A percentile compares a stretch with the other conserved stretches of the same genome.
These are phyloP conservation scores for Adansonia madagascariensis DNA, from an alignment of 441 rosid species.

Conservation along the genomic window DNA sequence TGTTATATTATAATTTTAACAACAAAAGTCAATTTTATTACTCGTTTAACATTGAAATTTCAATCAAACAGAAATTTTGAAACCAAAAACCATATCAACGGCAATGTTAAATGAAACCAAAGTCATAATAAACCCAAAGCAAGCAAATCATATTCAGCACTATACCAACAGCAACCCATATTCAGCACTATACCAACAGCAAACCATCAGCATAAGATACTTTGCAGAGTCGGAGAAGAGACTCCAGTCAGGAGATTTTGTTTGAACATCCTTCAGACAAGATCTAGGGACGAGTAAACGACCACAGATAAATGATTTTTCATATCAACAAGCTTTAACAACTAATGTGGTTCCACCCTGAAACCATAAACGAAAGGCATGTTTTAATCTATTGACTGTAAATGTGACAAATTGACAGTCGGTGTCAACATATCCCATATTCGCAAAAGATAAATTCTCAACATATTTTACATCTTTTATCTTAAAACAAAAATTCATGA, in stretches of 20 bases:
- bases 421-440: neutral
- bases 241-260: neutral
- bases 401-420: neutral
- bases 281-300: neutral
- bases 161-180: neutral
- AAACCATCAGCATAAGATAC: neutral
- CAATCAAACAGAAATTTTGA: too few species aligned
- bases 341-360: neutral
- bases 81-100: too few species aligned
- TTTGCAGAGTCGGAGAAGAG: neutral
- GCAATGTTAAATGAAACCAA: too few species aligned
- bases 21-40: too few species aligned
- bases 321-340: neutral
- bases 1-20: too few species aligned
- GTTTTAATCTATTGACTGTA: neutral
- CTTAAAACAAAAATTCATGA: slow-evolving; percentile 26
- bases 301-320: neutral
- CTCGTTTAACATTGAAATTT: too few species aligned
- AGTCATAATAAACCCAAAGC: neutral
- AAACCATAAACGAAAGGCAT: neutral
- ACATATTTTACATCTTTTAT: slow-evolving; percentile 15
- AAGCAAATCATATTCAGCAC: neutral
- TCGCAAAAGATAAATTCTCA: too few species aligned
- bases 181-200: neutral
- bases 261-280: neutral